Evolutionary conservation across 495 filamentous ascomycete genomes (phyloP).

Genomic region (Xylaria flabelliformis): DNA sequence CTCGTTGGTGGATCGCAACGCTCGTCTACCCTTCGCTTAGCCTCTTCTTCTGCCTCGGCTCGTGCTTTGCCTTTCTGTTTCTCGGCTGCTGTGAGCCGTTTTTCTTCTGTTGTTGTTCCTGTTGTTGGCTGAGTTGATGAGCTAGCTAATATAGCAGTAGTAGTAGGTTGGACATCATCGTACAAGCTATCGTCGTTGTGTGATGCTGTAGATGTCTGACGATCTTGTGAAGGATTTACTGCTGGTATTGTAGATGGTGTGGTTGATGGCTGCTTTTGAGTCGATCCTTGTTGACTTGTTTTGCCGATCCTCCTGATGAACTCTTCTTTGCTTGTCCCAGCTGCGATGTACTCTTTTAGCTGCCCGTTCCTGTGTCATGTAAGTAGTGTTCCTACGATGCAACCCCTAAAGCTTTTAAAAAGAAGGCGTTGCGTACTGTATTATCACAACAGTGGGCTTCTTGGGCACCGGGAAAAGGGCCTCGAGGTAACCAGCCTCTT

Average conservation of each 20-base stretch:
- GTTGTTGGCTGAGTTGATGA: constrained; percentile 11
- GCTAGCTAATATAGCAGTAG: not conserved
- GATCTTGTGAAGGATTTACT: constrained; percentile 23
- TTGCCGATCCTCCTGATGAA: constrained; percentile 58
- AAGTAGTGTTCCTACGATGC: not conserved
- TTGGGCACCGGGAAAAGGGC: constrained; percentile 78
- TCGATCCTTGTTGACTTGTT: constrained; percentile 40
- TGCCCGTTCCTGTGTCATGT: constrained; percentile 59
- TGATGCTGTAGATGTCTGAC: constrained; percentile 8
- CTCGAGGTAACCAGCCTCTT: constrained; percentile 79
- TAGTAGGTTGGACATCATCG: constrained; percentile 28
- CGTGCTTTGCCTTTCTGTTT: constrained; percentile 44
- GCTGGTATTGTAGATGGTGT: not conserved
- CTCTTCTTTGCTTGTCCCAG: constrained; percentile 63
- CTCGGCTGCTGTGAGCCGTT: constrained; percentile 39
- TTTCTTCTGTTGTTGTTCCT: constrained; percentile 36
- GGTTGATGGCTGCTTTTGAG: constrained; percentile 25
- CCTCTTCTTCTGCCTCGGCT: constrained; percentile 44
- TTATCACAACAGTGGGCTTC: constrained; percentile 77
- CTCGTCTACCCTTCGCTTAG: constrained; percentile 37
- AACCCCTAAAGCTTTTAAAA: not conserved
- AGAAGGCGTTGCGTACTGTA: constrained; percentile 61
- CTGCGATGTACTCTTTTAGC: constrained; percentile 68
- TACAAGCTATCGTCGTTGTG: constrained; percentile 30
- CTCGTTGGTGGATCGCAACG: constrained; percentile 30